Evolutionary conservation across 805 yeast genomes (phyloP).

Genomic region (Sugiyamaella lignohabitans): DNA sequence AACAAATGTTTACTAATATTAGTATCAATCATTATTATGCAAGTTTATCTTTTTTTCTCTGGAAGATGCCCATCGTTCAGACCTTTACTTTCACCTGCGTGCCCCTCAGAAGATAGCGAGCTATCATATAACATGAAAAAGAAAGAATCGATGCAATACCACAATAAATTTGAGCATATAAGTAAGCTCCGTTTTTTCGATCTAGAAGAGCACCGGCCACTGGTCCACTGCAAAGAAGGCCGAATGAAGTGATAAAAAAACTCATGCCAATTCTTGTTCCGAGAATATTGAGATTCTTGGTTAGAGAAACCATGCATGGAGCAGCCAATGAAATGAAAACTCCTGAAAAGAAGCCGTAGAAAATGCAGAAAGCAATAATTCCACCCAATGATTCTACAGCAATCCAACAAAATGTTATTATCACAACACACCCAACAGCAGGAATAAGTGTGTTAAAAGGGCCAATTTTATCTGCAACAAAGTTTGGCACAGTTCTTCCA

Average conservation of each 20-base stretch:
- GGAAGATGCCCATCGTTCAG: too few species aligned
- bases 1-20: too few species aligned
- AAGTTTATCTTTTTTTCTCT: too few species aligned
- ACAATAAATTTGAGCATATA: slow-evolving; percentile 15
- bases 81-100: background rate
- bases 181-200: slow-evolving; percentile 12
- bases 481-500: slow-evolving; percentile 46
- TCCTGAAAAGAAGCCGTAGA: slow-evolving; percentile 29
- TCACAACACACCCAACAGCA: slow-evolving; percentile 25
- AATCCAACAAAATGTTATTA: slow-evolving; percentile 33
- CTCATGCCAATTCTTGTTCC: slow-evolving; percentile 53
- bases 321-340: slow-evolving; percentile 29
- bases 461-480: slow-evolving; percentile 43
- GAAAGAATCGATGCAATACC: background rate
- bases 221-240: slow-evolving; percentile 29
- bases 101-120: background rate
- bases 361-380: slow-evolving; percentile 25
- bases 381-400: slow-evolving; percentile 26
- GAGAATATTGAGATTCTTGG: slow-evolving; percentile 22
- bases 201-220: slow-evolving; percentile 26
- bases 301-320: slow-evolving; percentile 25
- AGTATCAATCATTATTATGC: too few species aligned
- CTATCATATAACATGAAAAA: background rate
- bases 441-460: slow-evolving; percentile 37
- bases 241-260: slow-evolving; percentile 49